Percentiles rank a stretch among this genome's conserved stretches.
Conservation (phyloP, 2,329 filamentous ascomycete species). For the Aspergillus sp. region DNA sequence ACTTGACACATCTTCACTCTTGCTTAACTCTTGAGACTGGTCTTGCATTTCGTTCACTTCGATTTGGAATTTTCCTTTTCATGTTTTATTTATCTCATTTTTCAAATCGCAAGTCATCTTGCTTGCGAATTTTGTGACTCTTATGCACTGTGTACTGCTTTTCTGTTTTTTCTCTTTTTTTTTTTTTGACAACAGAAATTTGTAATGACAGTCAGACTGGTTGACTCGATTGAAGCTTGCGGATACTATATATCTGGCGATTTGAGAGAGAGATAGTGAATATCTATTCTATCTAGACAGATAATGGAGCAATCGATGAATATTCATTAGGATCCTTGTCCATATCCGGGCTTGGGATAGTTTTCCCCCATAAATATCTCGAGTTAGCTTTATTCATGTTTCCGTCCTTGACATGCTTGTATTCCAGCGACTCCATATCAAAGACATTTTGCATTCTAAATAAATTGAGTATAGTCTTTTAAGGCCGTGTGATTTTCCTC, state of each 20-base stretch:
- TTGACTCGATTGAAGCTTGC: slow-evolving; percentile 1
- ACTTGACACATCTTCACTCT: not conserved
- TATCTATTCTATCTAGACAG: no score
- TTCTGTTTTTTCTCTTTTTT: slow-evolving; percentile 4
- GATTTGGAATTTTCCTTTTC: slow-evolving; percentile 8
- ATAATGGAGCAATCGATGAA: no score
- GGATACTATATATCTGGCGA: not conserved
- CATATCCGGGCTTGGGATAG: no score
- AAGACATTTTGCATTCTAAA: no score
- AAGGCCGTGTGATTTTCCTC: no score
- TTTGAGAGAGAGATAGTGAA: not conserved
- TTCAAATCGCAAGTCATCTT: not conserved
- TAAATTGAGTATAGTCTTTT: no score
- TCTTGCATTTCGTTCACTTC: slow-evolving; percentile 11
- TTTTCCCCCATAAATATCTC: no score
- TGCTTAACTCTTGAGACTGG: slow-evolving; percentile 1
- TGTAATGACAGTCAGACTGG: slow-evolving; percentile 15
- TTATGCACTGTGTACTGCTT: slow-evolving; percentile 4
- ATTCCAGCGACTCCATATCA: no score
- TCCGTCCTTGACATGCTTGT: no score
- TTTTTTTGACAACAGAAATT: slow-evolving; percentile 2
- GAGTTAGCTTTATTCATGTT: no score
- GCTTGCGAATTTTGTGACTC: slow-evolving; percentile 5
- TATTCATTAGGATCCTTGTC: no score
- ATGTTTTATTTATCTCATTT: not conserved